Evolutionary conservation across 768 basidiomycete genomes (phyloP), one percentile per base, ranked within the genome.

Genomic region (Leccinum truebloodii): DNA sequence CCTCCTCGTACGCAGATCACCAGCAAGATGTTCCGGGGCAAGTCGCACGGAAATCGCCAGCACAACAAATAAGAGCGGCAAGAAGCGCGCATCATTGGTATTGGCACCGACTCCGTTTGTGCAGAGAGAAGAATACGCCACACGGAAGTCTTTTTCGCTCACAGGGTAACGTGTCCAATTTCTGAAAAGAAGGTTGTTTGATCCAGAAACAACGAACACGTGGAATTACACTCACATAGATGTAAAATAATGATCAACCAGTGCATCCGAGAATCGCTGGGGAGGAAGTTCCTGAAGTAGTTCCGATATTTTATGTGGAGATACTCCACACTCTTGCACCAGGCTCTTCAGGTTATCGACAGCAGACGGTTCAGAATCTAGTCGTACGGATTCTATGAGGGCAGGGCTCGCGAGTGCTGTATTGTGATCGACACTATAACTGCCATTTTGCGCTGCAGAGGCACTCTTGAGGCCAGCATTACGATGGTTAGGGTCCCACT

Each of bases 111-210:
- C 76, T 4, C 84, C 85, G 61, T 84, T 84, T 63, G 84, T 74
- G 63, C 88, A 81, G 49, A 92, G 77, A 5, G 89, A 86, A 20
- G 81, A 74, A 69, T 90, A 94, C 0, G 89, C 82, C 30, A 80
- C 68, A 44, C 94, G 84, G 70, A 97, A 95, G 62, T 91, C 88
- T 54, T 81, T 81, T 66, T 95, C 94, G 30, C 90, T 92, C 16
- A 96, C 82, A 53, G 94, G 95, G 75, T 96, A 96, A 46, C 94
- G 86, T 22, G 94, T 94, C 87, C 92, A 95, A 69, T 97, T 96
- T 71, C 94, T 93, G 67, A 24, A 59, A 53, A 48, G 37, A 55
- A 44, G 46, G 46, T 51, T 22, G 54, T 50, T 28, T 60, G 39
- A 54, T 30, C 52, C 35, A 56, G 37, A 35, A 28, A 32, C 4